Evolutionary conservation across 805 yeast species (phyloP), one percentile per base, ranked within the genome.

Genomic region (Candida taoyuanica): DNA sequence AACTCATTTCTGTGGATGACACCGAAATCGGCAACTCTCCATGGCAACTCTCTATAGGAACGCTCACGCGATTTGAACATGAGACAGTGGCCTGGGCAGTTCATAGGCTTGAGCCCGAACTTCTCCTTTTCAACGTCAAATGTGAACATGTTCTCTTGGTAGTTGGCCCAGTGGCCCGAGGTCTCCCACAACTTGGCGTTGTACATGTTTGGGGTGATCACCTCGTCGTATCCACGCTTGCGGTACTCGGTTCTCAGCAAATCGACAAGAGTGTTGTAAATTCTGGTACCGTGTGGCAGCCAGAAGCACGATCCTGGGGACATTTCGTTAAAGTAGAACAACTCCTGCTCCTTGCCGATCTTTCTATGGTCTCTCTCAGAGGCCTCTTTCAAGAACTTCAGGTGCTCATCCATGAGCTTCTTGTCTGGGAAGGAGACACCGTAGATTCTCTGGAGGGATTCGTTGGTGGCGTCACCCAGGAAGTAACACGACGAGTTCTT

Each of bases 351-450:
- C 57, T 70, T 83, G 63, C 99, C 99, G 50, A 93, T 82, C 67
- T 81, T 89, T 68, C 99, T 79, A 67, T 93, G 99, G 62, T 85
- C 95, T 71, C 98, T 85, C 62, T 80, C 77, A 42, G 95, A 85
- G 31, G 98, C 98, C 68, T 93, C 98, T 58, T 85, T 93, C 61
- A 93, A 72, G 69, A 91, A 93, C 62, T 88, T 85, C 67, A 91
- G 66, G 62, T 93, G 96, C 55, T 84, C 97, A 55, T 85, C 91
- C 95, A 93, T 85, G 54, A 78, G 75, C 66, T 88, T 87, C 74
- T 93, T 91, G 66, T 93, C 98, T 47, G 98, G 98, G 88, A 93
- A 93, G 12, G 97, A 85, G 49, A 93, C 81, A 77, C 98, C 98
- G 62, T 93, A 93, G 40, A 93, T 77, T 73, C 98, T 86, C 70